Evolutionary conservation across 768 basidiomycete species (phyloP).

Genomic region (Lactifluus hygrophoroides): DNA sequence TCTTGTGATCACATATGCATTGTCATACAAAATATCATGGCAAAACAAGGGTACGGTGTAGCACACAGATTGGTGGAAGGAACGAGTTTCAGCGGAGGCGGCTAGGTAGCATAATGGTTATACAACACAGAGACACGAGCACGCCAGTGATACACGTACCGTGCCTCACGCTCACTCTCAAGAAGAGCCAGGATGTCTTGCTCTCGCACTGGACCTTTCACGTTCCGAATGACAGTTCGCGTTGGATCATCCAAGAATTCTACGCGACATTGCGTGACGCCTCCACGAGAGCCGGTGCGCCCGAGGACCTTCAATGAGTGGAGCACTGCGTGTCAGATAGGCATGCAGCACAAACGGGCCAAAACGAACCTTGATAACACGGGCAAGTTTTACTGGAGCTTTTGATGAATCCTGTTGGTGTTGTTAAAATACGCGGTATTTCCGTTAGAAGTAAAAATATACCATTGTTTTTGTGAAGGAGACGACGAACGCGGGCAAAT

Average conservation of each 20-base stretch:
- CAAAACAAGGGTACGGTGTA: constrained; percentile 9
- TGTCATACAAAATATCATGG: constrained; percentile 20
- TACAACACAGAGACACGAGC: background rate
- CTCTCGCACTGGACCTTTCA: constrained; percentile 94
- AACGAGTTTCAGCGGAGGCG: constrained; percentile 27
- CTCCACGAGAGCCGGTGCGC: constrained; percentile 96
- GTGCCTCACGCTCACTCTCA: constrained; percentile 98
- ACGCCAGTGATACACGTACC: constrained; percentile 49
- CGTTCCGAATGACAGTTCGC: constrained; percentile 96
- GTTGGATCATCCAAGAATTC: constrained; percentile 98
- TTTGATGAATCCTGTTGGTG: constrained; percentile 67
- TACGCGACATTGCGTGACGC: constrained; percentile 98
- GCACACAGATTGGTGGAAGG: background rate
- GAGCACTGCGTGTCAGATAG: constrained; percentile 13
- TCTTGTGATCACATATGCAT: constrained; percentile 5
- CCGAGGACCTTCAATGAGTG: constrained; percentile 70
- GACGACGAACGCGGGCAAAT: background rate
- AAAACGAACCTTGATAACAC: constrained; percentile 79
- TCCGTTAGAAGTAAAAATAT: background rate
- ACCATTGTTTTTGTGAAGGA: constrained; percentile 26
- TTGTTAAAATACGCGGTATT: constrained; percentile 16
- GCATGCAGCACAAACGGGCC: background rate
- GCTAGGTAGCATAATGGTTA: constrained; percentile 18
- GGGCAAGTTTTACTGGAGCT: constrained; percentile 93
- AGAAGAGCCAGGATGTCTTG: constrained; percentile 94